phyloP scores from a whole-genome alignment of 2,329 filamentous ascomycete species.

The Thermoascus crustaceus region DNA sequence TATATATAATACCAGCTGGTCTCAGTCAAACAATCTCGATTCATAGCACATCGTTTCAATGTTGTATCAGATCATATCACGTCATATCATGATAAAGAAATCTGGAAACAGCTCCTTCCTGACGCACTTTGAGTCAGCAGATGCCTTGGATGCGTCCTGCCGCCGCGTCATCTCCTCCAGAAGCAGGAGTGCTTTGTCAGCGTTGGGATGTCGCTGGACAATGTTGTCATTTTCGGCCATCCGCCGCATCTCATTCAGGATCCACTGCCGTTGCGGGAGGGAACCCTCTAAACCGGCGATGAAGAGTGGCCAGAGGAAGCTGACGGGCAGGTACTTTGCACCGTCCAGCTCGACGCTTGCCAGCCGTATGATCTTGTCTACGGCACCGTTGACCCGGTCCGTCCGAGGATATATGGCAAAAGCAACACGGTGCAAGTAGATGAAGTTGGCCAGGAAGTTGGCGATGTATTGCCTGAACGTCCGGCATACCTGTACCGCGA shows the following conservation, averaged over 20 bases:
- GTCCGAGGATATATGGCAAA: conserved; percentile 31
- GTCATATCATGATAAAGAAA: conserved; percentile 25
- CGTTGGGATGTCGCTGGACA: conserved; percentile 22
- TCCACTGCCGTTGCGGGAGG: conserved; percentile 23
- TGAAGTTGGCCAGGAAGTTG: conserved; percentile 28
- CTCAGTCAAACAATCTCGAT: no score
- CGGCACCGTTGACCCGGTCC: conserved; percentile 27
- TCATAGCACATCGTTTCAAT: no score
- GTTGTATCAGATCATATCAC: no score
- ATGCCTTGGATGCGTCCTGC: conserved; percentile 25
- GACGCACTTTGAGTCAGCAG: conserved; percentile 28
- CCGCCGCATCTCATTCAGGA: conserved; percentile 24
- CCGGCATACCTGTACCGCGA: conserved; percentile 23
- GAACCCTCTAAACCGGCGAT: conserved; percentile 27
- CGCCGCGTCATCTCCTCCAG: conserved; percentile 27
- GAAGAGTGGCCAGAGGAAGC: conserved; percentile 30
- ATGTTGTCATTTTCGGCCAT: conserved; percentile 15
- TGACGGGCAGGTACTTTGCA: conserved; percentile 17
- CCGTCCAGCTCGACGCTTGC: conserved; percentile 20
- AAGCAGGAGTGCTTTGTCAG: conserved; percentile 21
- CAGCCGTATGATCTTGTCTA: conserved; percentile 28
- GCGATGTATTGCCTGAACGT: conserved; percentile 28
- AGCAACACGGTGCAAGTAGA: conserved; percentile 29
- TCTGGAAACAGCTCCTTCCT: conserved; percentile 26
- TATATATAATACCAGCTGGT: no score